Evolutionary conservation across 2,329 filamentous ascomycete species (phyloP).

Genomic region (Colletotrichum sp.): DNA sequence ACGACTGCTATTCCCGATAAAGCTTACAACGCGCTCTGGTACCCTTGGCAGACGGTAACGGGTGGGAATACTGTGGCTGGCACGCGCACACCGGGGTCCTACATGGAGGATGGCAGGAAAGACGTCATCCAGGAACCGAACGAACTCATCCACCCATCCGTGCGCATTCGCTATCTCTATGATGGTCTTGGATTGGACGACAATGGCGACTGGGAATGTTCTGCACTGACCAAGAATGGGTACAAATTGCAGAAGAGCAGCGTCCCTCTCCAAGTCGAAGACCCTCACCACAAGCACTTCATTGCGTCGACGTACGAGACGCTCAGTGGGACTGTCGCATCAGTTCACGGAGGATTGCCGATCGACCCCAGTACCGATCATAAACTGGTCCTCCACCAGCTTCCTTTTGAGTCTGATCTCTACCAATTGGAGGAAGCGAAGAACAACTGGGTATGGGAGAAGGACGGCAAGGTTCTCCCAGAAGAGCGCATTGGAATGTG

Average conservation of each 20-base stretch:
- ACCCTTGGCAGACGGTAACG: neutral
- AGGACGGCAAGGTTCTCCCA: neutral
- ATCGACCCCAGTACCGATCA: neutral
- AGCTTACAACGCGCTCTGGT: neutral
- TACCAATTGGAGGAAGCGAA: neutral
- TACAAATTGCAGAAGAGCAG: conserved; percentile 3
- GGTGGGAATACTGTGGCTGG: neutral
- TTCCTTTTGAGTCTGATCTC: conserved; percentile 22
- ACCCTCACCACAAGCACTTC: neutral
- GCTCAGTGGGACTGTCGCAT: neutral
- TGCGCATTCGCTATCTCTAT: conserved; percentile 35
- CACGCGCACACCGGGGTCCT: conserved; percentile 27
- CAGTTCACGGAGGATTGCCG: neutral
- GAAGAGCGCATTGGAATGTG: conserved; percentile 27
- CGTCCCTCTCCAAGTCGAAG: neutral
- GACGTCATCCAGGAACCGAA: conserved; percentile 11
- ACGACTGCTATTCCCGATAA: conserved; percentile 8
- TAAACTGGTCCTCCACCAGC: conserved; percentile 12
- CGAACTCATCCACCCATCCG: conserved; percentile 35
- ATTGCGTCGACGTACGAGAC: conserved; percentile 13
- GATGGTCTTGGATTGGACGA: conserved; percentile 33
- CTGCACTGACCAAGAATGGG: conserved; percentile 20
- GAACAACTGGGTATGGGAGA: conserved; percentile 16
- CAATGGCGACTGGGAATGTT: conserved; percentile 26
- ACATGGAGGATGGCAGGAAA: conserved; percentile 22